A percentile compares a stretch with the other conserved stretches of the same genome.
These are phyloP conservation scores for Suhomyces canberraensis DNA, from an alignment of 805 yeast genomes.

Conservation along the genomic window DNA sequence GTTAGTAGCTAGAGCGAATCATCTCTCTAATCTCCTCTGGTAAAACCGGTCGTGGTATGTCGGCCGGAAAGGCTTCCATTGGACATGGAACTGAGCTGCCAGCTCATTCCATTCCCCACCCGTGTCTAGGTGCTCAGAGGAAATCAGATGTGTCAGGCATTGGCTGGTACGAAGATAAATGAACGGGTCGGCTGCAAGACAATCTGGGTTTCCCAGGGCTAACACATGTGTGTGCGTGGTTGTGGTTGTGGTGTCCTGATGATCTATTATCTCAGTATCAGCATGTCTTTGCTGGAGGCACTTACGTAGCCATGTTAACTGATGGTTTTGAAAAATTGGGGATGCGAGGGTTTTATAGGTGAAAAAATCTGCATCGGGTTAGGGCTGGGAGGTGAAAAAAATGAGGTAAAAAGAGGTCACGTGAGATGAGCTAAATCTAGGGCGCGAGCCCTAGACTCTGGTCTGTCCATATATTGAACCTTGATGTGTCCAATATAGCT, in stretches of 20 bases:
- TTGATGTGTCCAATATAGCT: no score
- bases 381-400: no score
- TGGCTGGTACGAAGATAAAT: conserved; percentile 29
- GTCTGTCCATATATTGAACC: no score
- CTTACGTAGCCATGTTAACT: conserved; percentile 42
- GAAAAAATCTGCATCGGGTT: no score
- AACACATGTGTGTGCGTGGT: no score
- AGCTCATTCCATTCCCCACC: conserved; percentile 36
- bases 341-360: no score
- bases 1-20: conserved; percentile 19
- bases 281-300: no score
- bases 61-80: conserved; percentile 22
- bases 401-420: no score
- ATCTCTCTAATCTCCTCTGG: conserved; percentile 10
- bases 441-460: not conserved
- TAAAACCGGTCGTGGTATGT: conserved; percentile 10
- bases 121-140: conserved; percentile 31
- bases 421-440: not conserved
- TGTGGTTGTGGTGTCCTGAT: no score
- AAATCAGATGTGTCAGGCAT: conserved; percentile 44
- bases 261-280: no score
- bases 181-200: conserved; percentile 35
- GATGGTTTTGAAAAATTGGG: no score
- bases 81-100: conserved; percentile 37
- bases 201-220: conserved; percentile 42